phyloP scores from a whole-genome alignment of 352 stramenopile species.

The Phytophthora fragariae region DNA sequence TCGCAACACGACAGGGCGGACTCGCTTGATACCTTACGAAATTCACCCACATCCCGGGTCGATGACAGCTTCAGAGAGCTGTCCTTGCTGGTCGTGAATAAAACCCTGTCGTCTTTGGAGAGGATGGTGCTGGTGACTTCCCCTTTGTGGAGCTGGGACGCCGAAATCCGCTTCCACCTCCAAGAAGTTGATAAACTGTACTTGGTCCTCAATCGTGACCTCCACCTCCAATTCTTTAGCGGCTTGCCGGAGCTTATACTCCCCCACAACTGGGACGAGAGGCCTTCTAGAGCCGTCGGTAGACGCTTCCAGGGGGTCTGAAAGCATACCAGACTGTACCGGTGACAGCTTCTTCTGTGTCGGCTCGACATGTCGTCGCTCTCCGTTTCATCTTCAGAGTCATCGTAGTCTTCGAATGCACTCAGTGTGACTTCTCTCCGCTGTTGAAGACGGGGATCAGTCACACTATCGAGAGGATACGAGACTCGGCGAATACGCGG shows the following conservation, averaged over 20 bases:
- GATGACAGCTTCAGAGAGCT: conserved; percentile 65
- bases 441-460: conserved; percentile 23
- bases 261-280: conserved; percentile 49
- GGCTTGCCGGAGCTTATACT: conserved; percentile 44
- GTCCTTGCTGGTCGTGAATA: conserved; percentile 83
- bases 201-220: conserved; percentile 46
- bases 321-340: conserved; percentile 55
- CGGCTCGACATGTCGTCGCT: conserved; percentile 4
- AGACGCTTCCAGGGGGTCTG: conserved; percentile 50
- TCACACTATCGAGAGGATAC: conserved; percentile 16
- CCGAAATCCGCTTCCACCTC: conserved; percentile 61
- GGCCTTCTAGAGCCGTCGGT: conserved; percentile 39
- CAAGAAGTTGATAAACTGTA: conserved; percentile 38
- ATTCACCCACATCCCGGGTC: conserved; percentile 37
- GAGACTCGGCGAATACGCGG: conserved; percentile 33
- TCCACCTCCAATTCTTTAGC: conserved; percentile 68
- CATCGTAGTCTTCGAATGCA: conserved; percentile 40
- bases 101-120: conserved; percentile 49
- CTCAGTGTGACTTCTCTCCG: conserved; percentile 36
- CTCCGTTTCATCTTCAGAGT: conserved; percentile 49
- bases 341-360: conserved; percentile 7
- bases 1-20: conserved; percentile 73
- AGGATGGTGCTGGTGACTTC: conserved; percentile 75
- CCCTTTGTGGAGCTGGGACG: conserved; percentile 53
- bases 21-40: conserved; percentile 41